Base-by-base conservation (phyloP, 2,329 filamentous ascomycete species). In the Aureobasidium sp. region DNA sequence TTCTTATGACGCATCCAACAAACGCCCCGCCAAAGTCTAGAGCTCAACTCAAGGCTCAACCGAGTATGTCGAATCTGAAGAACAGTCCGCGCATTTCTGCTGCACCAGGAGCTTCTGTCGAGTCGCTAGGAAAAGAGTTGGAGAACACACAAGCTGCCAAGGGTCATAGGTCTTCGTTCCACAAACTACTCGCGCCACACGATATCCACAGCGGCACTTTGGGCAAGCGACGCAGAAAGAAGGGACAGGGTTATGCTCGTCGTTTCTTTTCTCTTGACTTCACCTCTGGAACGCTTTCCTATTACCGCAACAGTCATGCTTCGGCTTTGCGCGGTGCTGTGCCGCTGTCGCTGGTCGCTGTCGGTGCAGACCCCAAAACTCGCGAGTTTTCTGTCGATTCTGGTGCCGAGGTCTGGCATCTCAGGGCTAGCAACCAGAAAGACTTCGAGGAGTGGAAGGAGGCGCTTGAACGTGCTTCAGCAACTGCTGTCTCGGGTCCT, bases 261-360 rank as follows among this genome's bases (percentile, higher is more conserved):
- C 85, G 94, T 41, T 99, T 94, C 80, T 99, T 99, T 76, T 97
- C 93, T 0, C 81, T 99, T 61, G 94, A 99, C 74, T 97, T 92
- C 72, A 91, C 89, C 4, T 92, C 93, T 0, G 96, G 90, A 65
- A 97, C 94, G 0, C 79, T 99, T 36, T 97, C 94, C 0, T 99
- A 99, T 77, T 99, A 97, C 73, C 90, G 95, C 72, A 94, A 93
- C 73, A 88, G 91, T 50, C 93, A 95, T 71, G 96, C 93, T 5
- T 95, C 93, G 6, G 91, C 93, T 1, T 80, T 99, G 47, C 86
- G 94, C 64, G 94, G 94, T 20, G 91, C 94, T 8, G 94, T 99
- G 57, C 94, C 94, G 0, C 81, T 99, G 9, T 94, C 91, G 29
- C 78, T 99, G 57, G 94, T 94, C 17, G 94, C 91, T 5, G 89